These are phyloP conservation scores for Epichloe baconii DNA, from an alignment of 2,329 filamentous ascomycete genomes.

Conservation along the genomic window DNA sequence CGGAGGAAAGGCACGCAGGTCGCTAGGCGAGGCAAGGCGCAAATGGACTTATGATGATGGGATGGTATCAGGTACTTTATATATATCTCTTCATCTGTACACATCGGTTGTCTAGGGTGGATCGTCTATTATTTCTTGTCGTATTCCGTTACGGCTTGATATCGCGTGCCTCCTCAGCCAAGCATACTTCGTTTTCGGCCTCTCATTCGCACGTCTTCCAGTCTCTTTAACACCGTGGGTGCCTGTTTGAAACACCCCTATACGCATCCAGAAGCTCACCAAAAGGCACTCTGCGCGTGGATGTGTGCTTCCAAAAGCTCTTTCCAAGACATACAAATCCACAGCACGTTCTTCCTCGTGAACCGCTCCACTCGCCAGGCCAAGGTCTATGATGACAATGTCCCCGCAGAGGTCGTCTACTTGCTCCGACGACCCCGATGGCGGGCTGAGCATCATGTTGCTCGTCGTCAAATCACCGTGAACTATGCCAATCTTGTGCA, in stretches of 20 bases:
- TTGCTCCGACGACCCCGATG: conserved; percentile 10
- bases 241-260: conserved; percentile 63
- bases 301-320: conserved; percentile 91
- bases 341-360: conserved; percentile 91
- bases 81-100: no score
- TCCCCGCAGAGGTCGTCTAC: conserved; percentile 45
- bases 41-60: neutral
- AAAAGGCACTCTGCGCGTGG: conserved; percentile 66
- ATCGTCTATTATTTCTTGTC: neutral
- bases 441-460: conserved; percentile 69
- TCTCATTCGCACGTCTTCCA: conserved; percentile 88
- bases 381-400: conserved; percentile 88
- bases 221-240: conserved; percentile 57
- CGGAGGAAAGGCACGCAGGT: neutral
- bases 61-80: neutral
- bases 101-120: no score
- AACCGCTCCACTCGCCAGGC: conserved; percentile 66
- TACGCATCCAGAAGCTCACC: conserved; percentile 63
- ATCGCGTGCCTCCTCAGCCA: conserved; percentile 37
- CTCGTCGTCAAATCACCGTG: conserved; percentile 96
- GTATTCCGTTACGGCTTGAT: no score
- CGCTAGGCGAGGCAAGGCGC: neutral
- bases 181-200: conserved; percentile 96
- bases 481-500: conserved; percentile 78
- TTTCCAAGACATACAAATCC: conserved; percentile 88